Percentiles rank a stretch among this genome's conserved stretches.
Conservation (phyloP, 2,329 filamentous ascomycete species). For the Nigrospora sphaerica region DNA sequence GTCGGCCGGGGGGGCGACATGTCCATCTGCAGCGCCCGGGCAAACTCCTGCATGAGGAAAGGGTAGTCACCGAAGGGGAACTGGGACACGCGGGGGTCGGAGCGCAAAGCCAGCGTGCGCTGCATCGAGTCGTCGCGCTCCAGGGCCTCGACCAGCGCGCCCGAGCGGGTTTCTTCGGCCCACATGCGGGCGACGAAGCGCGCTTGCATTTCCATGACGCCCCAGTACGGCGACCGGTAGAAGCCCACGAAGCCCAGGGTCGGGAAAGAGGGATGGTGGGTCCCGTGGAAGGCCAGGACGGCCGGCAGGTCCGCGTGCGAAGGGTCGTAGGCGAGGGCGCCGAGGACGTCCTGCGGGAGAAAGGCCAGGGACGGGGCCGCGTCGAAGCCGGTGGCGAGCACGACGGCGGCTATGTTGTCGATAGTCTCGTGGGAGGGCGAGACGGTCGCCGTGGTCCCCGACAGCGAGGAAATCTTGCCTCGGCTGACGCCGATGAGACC, state of each 20-base stretch:
- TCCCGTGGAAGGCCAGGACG: slow-evolving; percentile 61
- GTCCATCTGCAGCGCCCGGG: slow-evolving; percentile 47
- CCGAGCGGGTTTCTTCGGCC: slow-evolving; percentile 24
- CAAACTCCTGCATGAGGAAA: slow-evolving; percentile 67
- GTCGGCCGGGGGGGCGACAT: slow-evolving; percentile 27
- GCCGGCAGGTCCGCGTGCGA: slow-evolving; percentile 50
- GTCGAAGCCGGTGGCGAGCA: slow-evolving; percentile 72
- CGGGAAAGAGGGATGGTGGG: slow-evolving; percentile 52
- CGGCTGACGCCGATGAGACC: slow-evolving; percentile 46
- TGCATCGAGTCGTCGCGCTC: slow-evolving; percentile 34
- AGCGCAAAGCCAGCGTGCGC: slow-evolving; percentile 42
- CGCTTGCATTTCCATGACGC: slow-evolving; percentile 81
- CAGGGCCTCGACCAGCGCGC: slow-evolving; percentile 31
- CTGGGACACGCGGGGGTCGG: slow-evolving; percentile 49
- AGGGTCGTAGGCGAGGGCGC: slow-evolving; percentile 50
- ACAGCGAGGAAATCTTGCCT: slow-evolving; percentile 36
- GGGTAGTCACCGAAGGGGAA: slow-evolving; percentile 81
- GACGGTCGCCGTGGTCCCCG: slow-evolving; percentile 27
- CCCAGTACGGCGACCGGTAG: slow-evolving; percentile 81
- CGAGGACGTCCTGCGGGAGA: slow-evolving; percentile 48
- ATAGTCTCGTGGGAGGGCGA: slow-evolving; percentile 27
- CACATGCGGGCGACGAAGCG: slow-evolving; percentile 59
- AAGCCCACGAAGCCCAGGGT: slow-evolving; percentile 74
- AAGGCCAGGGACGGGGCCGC: slow-evolving; percentile 58
- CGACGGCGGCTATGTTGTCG: slow-evolving; percentile 54